A percentile compares a stretch with the other conserved stretches of the same genome.
These are phyloP conservation scores for Leptographium procerum DNA, from an alignment of 2,329 filamentous ascomycete species.

Conservation along the genomic window DNA sequence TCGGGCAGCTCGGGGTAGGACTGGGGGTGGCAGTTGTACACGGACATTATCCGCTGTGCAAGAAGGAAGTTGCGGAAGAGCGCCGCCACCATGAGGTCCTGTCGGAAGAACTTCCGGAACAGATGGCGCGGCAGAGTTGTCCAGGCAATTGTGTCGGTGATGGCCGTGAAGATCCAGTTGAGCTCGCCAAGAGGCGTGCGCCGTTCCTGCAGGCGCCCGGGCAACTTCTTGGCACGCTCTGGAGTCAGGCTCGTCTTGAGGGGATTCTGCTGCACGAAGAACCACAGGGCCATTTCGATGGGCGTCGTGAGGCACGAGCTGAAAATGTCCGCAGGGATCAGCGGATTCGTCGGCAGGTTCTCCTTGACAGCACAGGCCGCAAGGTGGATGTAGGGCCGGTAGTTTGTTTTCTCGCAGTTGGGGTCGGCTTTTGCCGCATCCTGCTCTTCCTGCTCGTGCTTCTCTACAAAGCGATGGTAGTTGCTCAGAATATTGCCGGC, in stretches of 20 bases:
- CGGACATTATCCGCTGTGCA: slow-evolving; percentile 88
- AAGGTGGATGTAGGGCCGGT: slow-evolving; percentile 67
- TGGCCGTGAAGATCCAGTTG: slow-evolving; percentile 99
- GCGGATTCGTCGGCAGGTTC: slow-evolving; percentile 87
- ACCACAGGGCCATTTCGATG: slow-evolving; percentile 93
- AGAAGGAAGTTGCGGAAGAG: slow-evolving; percentile 93
- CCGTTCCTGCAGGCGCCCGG: slow-evolving; percentile 82
- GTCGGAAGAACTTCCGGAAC: slow-evolving; percentile 93
- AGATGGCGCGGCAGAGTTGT: slow-evolving; percentile 80
- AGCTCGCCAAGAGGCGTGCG: slow-evolving; percentile 89
- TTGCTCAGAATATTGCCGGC: slow-evolving; percentile 92
- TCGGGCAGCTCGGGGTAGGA: slow-evolving; percentile 87
- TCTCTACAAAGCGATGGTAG: slow-evolving; percentile 88
- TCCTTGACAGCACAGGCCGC: slow-evolving; percentile 86
- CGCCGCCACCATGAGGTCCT: slow-evolving; percentile 98
- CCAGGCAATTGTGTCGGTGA: slow-evolving; percentile 98
- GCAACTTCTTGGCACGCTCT: slow-evolving; percentile 78
- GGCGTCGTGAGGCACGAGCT: slow-evolving; percentile 93
- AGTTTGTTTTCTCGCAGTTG: slow-evolving; percentile 67
- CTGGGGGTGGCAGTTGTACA: slow-evolving; percentile 90
- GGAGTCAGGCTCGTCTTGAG: slow-evolving; percentile 56
- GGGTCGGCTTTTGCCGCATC: slow-evolving; percentile 68
- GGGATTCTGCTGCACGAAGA: slow-evolving; percentile 91
- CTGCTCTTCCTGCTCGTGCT: slow-evolving; percentile 81
- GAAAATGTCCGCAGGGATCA: slow-evolving; percentile 88